Percentiles rank a stretch among this genome's conserved stretches.
Conservation (phyloP, 2,329 filamentous ascomycete species). For the Calonectria multiphialidica region DNA sequence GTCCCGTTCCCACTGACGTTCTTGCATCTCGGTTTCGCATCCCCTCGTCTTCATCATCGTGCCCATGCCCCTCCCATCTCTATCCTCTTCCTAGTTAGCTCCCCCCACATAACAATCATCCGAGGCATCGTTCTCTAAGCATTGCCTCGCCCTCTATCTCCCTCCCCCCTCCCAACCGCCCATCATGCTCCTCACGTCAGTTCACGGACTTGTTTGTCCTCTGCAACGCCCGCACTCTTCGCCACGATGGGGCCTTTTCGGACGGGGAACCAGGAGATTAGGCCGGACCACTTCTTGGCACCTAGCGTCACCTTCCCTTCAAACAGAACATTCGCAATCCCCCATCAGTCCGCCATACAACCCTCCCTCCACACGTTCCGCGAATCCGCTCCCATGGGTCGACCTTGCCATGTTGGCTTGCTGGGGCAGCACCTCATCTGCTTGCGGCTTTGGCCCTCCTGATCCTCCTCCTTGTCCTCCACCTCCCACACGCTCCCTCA, state of each 20-base stretch:
- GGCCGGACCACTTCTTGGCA: constrained; percentile 17
- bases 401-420: constrained; percentile 3
- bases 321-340: constrained; percentile 11
- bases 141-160: constrained; percentile 8
- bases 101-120: constrained; percentile 17
- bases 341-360: constrained; percentile 2
- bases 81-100: constrained; percentile 9
- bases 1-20: background rate
- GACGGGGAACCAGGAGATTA: constrained; percentile 26
- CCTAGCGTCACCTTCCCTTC: constrained; percentile 14
- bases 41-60: constrained; percentile 5
- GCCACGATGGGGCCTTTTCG: constrained; percentile 19
- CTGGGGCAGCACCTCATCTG: constrained; percentile 5
- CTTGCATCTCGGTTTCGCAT: constrained; percentile 8
- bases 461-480: background rate
- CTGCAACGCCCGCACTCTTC: constrained; percentile 15
- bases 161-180: constrained; percentile 3
- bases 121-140: constrained; percentile 16
- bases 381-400: constrained; percentile 20
- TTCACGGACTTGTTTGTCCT: constrained; percentile 15
- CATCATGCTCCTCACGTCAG: constrained; percentile 20
- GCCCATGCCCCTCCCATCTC: constrained; percentile 7
- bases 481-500: background rate
- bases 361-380: constrained; percentile 9
- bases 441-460: constrained; percentile 3